These are phyloP conservation scores for Fusarium sp. DNA, from an alignment of 2,329 filamentous ascomycete genomes.

Conservation along the genomic window DNA sequence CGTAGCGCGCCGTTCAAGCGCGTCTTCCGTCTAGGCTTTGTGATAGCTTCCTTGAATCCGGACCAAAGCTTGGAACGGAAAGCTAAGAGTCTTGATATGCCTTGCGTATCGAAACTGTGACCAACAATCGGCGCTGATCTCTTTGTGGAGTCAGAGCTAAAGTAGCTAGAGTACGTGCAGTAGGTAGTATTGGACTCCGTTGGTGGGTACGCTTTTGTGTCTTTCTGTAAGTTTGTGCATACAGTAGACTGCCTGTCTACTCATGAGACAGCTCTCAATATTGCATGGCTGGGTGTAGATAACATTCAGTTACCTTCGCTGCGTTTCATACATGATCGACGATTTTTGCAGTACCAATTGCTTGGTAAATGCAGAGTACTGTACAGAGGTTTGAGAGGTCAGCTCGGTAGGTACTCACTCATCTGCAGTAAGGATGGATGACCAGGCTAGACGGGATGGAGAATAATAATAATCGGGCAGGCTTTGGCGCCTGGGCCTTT, in stretches of 20 bases:
- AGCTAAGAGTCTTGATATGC: constrained; percentile 20
- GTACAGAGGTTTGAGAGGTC: too few species aligned
- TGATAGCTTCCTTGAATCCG: constrained; percentile 23
- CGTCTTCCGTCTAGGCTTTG: constrained; percentile 18
- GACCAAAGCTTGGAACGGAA: constrained; percentile 19
- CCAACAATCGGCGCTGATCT: constrained; percentile 26
- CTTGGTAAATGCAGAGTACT: not conserved
- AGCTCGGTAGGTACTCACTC: not conserved
- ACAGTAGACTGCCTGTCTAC: not conserved
- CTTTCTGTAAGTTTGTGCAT: not conserved
- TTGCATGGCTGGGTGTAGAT: not conserved
- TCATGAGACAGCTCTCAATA: not conserved
- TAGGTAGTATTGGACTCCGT: not conserved
- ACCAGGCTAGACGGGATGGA: too few species aligned
- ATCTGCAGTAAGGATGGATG: not conserved
- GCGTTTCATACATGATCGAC: not conserved
- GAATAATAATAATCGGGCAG: not conserved
- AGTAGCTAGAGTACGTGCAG: not conserved
- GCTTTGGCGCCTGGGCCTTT: not conserved
- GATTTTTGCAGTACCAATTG: not conserved
- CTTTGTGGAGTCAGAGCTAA: constrained; percentile 8
- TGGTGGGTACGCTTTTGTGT: not conserved
- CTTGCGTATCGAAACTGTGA: constrained; percentile 20
- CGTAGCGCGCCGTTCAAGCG: constrained; percentile 9
- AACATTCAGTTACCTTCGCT: not conserved